phyloP scores from a whole-genome alignment of 257 asterid genomes.

The Solanum rostratum region DNA sequence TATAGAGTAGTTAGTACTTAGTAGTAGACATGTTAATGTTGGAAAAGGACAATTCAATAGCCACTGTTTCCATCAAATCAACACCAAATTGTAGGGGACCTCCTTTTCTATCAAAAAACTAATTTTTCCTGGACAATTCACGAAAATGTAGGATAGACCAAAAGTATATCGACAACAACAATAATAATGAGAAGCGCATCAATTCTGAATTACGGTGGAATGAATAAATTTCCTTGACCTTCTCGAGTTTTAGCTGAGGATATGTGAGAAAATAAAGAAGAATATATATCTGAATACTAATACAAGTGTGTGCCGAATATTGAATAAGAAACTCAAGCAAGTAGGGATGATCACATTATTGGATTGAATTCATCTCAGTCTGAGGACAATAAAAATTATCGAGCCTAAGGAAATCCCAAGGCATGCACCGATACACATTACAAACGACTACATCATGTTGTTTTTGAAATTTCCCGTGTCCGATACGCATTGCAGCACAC shows the following conservation, averaged over 20 bases:
- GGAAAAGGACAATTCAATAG: conserved; percentile 11
- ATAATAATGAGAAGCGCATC: background rate
- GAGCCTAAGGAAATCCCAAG: background rate
- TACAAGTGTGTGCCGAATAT: no score
- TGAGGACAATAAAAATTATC: background rate
- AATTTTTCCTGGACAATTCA: background rate
- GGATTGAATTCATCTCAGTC: background rate
- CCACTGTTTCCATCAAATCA: background rate
- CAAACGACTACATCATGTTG: background rate
- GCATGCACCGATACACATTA: background rate
- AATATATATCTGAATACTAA: no score
- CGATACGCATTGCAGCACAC: no score
- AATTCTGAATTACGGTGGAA: background rate
- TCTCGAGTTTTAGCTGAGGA: no score
- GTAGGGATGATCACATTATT: background rate
- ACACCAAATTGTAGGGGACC: conserved; percentile 10
- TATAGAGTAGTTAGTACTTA: background rate
- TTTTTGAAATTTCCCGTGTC: no score
- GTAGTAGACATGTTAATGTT: conserved; percentile 1
- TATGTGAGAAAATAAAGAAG: no score
- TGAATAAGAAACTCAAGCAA: background rate
- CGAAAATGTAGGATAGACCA: background rate
- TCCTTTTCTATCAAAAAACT: background rate
- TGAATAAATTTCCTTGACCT: background rate
- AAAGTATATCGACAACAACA: background rate